Evolutionary conservation across 352 stramenopile genomes (phyloP).

Genomic region (Globisporangium iwayamae): DNA sequence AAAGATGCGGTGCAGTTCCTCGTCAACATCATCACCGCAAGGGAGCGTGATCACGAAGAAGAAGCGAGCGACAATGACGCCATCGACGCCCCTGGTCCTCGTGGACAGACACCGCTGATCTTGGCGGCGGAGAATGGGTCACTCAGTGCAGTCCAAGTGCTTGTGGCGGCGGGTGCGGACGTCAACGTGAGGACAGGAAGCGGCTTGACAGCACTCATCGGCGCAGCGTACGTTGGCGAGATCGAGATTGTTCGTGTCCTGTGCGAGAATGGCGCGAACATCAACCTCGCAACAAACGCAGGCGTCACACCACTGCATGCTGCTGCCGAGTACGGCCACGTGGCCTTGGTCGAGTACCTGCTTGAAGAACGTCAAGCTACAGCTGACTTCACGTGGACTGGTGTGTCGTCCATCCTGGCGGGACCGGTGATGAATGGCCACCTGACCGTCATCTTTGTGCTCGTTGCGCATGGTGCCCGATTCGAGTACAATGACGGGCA

Average conservation of each 20-base stretch:
- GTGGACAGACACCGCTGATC: slow-evolving; percentile 5
- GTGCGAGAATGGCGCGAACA: slow-evolving; percentile 2
- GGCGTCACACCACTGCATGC: slow-evolving; percentile 7
- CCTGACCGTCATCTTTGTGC: slow-evolving; percentile 3
- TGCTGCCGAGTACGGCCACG: not conserved
- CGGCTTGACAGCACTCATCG: slow-evolving; percentile 6
- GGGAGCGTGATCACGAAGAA: not conserved
- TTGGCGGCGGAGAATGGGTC: not conserved
- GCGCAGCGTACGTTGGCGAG: not conserved
- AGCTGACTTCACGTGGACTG: slow-evolving; percentile 5
- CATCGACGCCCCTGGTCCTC: slow-evolving; percentile 2
- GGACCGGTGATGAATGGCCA: slow-evolving; percentile 1
- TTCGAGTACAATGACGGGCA: not conserved
- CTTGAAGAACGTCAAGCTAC: not conserved
- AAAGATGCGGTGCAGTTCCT: slow-evolving; percentile 1
- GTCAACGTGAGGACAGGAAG: slow-evolving; percentile 1
- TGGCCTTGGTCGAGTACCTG: slow-evolving; percentile 6
- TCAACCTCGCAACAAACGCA: not conserved
- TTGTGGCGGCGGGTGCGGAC: not conserved
- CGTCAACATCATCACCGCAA: not conserved
- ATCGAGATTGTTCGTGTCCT: not conserved
- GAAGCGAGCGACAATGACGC: not conserved
- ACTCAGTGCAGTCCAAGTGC: not conserved
- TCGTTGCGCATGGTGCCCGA: slow-evolving; percentile 2
- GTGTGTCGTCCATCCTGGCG: not conserved